phyloP scores from a whole-genome alignment of 441 rosid genomes.

The Theobroma grandiflorum region DNA sequence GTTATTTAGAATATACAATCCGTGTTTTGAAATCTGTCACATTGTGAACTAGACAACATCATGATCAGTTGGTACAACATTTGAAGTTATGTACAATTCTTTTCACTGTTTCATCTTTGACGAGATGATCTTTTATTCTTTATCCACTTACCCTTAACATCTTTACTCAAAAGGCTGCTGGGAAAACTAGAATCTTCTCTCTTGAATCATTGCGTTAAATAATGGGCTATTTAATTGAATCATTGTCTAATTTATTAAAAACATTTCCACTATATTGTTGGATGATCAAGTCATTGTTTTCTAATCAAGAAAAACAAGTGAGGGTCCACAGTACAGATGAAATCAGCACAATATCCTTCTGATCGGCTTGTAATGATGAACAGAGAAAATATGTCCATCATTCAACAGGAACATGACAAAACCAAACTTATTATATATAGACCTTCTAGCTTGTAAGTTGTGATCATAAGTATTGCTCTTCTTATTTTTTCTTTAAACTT shows the following conservation, averaged over 20 bases:
- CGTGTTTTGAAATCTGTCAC: conserved; percentile 20
- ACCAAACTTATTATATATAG: conserved; percentile 47
- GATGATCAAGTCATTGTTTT: conserved; percentile 40
- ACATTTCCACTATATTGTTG: conserved; percentile 9
- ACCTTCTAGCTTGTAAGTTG: conserved; percentile 25
- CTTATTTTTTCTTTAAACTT: conserved; percentile 20
- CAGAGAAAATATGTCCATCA: conserved; percentile 34
- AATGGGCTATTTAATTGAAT: conserved; percentile 3
- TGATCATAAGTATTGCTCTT: conserved; percentile 15
- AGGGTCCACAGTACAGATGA: conserved; percentile 48
- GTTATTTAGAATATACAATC: conserved; percentile 23
- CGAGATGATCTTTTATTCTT: background rate
- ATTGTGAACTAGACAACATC: background rate
- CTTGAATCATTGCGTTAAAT: conserved; percentile 1
- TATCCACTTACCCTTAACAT: background rate
- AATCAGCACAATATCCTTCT: conserved; percentile 43
- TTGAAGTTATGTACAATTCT: background rate
- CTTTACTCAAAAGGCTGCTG: background rate
- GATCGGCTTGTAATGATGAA: conserved; percentile 37
- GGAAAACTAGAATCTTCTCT: conserved; percentile 9
- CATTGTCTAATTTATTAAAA: background rate
- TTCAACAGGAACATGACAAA: conserved; percentile 29
- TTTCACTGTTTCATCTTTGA: background rate
- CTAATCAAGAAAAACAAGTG: conserved; percentile 39
- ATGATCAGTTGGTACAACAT: background rate